Conservation (phyloP, 176 grass and related monocot species). For the Carex parvula region DNA sequence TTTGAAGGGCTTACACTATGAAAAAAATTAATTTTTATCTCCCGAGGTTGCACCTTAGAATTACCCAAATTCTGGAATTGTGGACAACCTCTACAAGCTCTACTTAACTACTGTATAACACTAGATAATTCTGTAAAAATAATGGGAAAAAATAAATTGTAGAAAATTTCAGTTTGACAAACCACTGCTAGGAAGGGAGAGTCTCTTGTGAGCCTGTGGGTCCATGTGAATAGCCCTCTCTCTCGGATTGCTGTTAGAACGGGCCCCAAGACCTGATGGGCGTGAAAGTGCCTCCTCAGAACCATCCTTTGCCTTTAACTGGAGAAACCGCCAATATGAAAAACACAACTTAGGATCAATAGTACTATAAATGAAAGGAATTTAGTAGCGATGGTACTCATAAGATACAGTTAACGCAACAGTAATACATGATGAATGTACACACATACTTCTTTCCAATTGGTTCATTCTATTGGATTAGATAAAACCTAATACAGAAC, state of each 20-base stretch:
- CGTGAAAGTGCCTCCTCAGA: conserved; percentile 43
- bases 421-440: not conserved
- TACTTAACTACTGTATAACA: not conserved
- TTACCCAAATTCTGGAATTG: not conserved
- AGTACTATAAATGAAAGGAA: not conserved
- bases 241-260: conserved; percentile 67
- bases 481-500: not conserved
- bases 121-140: not conserved
- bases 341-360: not conserved
- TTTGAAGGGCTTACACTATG: not conserved
- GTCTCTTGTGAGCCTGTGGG: conserved; percentile 51
- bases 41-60: not conserved
- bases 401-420: not conserved
- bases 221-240: conserved; percentile 46
- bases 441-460: not conserved
- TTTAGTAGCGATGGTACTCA: not conserved
- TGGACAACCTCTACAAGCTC: not conserved
- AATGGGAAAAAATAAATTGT: not conserved
- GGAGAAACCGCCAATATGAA: not conserved
- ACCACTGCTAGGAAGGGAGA: conserved; percentile 58
- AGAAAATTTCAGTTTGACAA: conserved; percentile 13
- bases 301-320: conserved; percentile 46
- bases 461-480: not conserved
- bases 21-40: not conserved
- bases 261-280: conserved; percentile 38